Evolutionary conservation across 805 yeast species (phyloP).

Genomic region (Henningerozyma blattae): DNA sequence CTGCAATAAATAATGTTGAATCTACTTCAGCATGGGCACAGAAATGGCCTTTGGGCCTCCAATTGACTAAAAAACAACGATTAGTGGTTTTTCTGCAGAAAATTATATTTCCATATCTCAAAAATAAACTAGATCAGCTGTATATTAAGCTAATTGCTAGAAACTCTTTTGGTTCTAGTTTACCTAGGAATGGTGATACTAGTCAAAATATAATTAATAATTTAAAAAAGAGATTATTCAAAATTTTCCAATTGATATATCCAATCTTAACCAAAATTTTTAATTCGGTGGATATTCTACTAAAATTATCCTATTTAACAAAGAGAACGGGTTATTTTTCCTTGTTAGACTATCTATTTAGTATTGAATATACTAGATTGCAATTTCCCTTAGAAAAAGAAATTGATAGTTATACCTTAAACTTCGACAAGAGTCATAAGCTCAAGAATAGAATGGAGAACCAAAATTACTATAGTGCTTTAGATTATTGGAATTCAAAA

Average conservation of each 20-base stretch:
- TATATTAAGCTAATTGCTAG: slow-evolving; percentile 55
- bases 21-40: slow-evolving; percentile 1
- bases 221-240: slow-evolving; percentile 27
- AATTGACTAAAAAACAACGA: slow-evolving; percentile 43
- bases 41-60: slow-evolving; percentile 19
- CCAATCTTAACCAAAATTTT: slow-evolving; percentile 43
- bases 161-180: slow-evolving; percentile 27
- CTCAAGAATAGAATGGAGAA: slow-evolving; percentile 17
- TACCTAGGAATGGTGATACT: too few relatives aligned
- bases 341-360: slow-evolving; percentile 45
- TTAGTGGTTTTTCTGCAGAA: slow-evolving; percentile 43
- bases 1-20: slow-evolving; percentile 1
- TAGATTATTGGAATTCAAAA: slow-evolving; percentile 9
- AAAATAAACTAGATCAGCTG: slow-evolving; percentile 52
- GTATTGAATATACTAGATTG: slow-evolving; percentile 45
- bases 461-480: slow-evolving; percentile 21
- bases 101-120: slow-evolving; percentile 56
- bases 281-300: slow-evolving; percentile 38
- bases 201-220: slow-evolving; percentile 23
- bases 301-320: slow-evolving; percentile 54
- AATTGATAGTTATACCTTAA: too few relatives aligned
- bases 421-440: slow-evolving; percentile 4
- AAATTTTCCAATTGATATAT: slow-evolving; percentile 46
- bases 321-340: slow-evolving; percentile 55
- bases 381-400: slow-evolving; percentile 9